phyloP scores from a whole-genome alignment of 768 basidiomycete genomes.

The Suillus subalutaceus region DNA sequence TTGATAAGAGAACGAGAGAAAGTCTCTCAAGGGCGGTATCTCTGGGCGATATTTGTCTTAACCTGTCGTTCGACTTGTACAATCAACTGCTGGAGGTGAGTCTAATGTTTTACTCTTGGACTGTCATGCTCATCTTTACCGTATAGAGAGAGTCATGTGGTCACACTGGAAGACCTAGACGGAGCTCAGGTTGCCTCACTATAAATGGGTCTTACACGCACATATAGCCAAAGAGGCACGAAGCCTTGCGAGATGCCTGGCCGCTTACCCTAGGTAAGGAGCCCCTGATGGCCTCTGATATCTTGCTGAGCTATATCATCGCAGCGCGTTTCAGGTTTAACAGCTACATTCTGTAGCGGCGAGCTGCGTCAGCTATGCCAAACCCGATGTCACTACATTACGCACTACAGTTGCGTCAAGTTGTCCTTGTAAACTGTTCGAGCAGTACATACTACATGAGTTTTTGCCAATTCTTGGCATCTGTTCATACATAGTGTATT shows the following conservation, averaged over 20 bases:
- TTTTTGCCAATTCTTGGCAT: neutral
- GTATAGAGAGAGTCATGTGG: conserved; percentile 1
- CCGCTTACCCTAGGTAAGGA: neutral
- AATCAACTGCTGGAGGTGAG: neutral
- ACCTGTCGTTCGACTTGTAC: conserved; percentile 4
- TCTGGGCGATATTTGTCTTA: conserved; percentile 3
- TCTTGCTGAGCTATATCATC: neutral
- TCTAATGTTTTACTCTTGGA: neutral
- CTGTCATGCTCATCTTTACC: neutral
- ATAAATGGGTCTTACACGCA: neutral
- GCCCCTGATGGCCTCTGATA: neutral
- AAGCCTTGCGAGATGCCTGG: neutral
- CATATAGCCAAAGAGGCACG: neutral
- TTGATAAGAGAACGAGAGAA: conserved; percentile 6
- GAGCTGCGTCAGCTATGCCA: neutral
- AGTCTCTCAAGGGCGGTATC: conserved; percentile 5
- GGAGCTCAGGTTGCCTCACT: neutral
- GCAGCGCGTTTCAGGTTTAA: neutral
- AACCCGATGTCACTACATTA: neutral
- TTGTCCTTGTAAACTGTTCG: conserved; percentile 8
- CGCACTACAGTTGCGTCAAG: conserved; percentile 1
- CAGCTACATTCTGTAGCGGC: neutral
- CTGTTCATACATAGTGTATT: conserved; percentile 8
- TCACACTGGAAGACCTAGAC: neutral
- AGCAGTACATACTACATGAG: neutral